Percentiles rank a stretch among this genome's conserved stretches.
Evolutionary conservation across 202 grass and related monocot genomes (phyloP).

Genomic region (Setaria italica): DNA sequence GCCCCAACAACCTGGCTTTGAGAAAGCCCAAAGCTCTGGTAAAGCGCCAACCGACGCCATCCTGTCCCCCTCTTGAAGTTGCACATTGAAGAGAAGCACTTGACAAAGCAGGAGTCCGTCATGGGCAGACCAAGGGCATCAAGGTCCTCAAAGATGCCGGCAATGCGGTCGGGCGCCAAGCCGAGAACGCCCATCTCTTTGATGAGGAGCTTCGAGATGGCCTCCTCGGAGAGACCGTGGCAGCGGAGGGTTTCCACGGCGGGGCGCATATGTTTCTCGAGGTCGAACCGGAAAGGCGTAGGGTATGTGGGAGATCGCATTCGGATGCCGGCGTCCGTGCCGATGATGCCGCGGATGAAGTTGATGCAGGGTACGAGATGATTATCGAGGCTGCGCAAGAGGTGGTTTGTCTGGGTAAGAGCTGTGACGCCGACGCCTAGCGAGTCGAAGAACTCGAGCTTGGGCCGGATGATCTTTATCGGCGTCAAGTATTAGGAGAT

Average conservation of each 20-base stretch:
- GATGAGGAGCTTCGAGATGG: constrained; percentile 1
- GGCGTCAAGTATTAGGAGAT: background rate
- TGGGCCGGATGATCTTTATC: constrained; percentile 30
- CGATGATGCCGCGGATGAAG: constrained; percentile 35
- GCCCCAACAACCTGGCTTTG: background rate
- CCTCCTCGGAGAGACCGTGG: background rate
- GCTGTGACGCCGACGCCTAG: background rate
- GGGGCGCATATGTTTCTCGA: background rate
- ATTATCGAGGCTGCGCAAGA: constrained; percentile 15
- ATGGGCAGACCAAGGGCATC: background rate
- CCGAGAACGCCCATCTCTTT: background rate
- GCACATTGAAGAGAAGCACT: background rate
- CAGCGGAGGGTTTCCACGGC: constrained; percentile 3
- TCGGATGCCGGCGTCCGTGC: background rate
- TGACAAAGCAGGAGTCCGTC: background rate
- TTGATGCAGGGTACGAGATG: constrained; percentile 2
- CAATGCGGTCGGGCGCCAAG: constrained; percentile 9
- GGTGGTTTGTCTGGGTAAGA: background rate
- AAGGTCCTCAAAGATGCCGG: constrained; percentile 18
- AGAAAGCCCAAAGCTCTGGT: constrained; percentile 20
- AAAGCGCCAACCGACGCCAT: background rate
- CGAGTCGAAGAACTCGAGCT: constrained; percentile 29
- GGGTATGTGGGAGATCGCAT: background rate
- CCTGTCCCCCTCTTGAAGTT: background rate
- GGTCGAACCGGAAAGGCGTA: too few species aligned